phyloP scores from a whole-genome alignment of 2,329 filamentous ascomycete species.

The Clarireedia homoeocarpa region DNA sequence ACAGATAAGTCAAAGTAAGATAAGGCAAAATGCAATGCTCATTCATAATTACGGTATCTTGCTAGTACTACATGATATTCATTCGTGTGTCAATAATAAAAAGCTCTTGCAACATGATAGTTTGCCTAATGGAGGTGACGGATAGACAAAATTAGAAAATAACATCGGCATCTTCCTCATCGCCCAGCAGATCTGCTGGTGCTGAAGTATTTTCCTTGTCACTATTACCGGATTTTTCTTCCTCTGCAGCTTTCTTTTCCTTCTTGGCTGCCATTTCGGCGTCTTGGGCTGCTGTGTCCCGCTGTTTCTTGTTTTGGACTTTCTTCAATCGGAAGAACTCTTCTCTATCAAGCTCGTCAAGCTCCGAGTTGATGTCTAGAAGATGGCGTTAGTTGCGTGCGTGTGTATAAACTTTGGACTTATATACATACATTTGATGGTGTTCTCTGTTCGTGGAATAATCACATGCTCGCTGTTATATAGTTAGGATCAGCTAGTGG shows the following conservation, averaged over 20 bases:
- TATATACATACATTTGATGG: conserved; percentile 74
- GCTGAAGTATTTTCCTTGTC: conserved; percentile 36
- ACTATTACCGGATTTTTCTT: conserved; percentile 24
- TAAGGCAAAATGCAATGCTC: neutral
- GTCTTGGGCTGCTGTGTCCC: conserved; percentile 64
- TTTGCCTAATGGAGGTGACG: neutral
- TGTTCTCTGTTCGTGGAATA: conserved; percentile 95
- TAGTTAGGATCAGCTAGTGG: conserved; percentile 14
- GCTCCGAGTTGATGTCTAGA: conserved; percentile 88
- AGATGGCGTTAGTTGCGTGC: conserved; percentile 7
- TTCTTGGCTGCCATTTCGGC: conserved; percentile 70
- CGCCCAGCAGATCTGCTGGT: conserved; percentile 60
- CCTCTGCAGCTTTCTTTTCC: conserved; percentile 48
- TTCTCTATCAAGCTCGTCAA: conserved; percentile 94
- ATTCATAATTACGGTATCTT: conserved; percentile 10
- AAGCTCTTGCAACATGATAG: neutral
- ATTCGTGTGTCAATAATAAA: neutral
- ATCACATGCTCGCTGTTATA: conserved; percentile 73
- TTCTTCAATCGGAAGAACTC: conserved; percentile 98
- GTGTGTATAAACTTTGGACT: neutral
- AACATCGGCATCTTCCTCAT: conserved; percentile 73
- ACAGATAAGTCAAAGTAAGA: neutral
- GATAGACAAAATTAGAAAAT: conserved; percentile 50
- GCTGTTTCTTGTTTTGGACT: conserved; percentile 77
- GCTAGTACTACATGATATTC: conserved; percentile 25